Conservation (phyloP, 192 early-diverging fungal genomes). For the Backusella luteola region DNA sequence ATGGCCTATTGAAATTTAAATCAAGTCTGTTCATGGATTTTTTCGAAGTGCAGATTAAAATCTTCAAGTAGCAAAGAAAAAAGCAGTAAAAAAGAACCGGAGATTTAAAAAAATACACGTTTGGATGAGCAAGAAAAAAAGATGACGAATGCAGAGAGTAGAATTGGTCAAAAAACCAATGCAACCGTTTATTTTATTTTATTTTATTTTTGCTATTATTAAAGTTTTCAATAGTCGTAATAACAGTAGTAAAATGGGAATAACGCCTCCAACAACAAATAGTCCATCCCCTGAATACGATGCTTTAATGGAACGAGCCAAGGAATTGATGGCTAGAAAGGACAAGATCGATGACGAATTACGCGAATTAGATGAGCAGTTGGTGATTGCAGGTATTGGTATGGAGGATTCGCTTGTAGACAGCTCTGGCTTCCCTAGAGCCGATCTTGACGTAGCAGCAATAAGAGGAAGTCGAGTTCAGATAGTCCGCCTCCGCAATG, state of each 20-base stretch:
- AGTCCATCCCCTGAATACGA: background rate
- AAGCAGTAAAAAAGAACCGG: background rate
- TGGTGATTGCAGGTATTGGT: conserved; percentile 42
- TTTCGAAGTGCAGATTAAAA: background rate
- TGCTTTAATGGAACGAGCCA: conserved; percentile 25
- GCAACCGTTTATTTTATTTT: background rate
- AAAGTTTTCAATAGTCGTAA: background rate
- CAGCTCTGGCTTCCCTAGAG: conserved; percentile 47
- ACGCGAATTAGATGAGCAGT: conserved; percentile 33
- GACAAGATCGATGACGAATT: conserved; percentile 47
- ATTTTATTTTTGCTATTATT: background rate
- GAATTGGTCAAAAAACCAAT: background rate
- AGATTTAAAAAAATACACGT: background rate
- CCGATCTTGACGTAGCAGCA: conserved; percentile 51
- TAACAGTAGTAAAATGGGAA: conserved; percentile 4
- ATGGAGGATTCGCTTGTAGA: conserved; percentile 49
- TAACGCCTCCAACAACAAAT: background rate
- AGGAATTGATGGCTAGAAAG: conserved; percentile 46
- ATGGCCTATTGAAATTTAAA: background rate
- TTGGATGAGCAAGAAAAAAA: background rate
- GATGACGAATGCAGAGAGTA: background rate
- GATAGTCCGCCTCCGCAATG: conserved; percentile 38
- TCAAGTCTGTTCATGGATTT: background rate
- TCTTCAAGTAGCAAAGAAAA: background rate
- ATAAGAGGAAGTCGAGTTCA: conserved; percentile 43